A percentile compares a stretch with the other conserved stretches of the same genome.
Conservation (phyloP, 1,284 basidiomycete species). For the Tylopilus orsonianus region DNA sequence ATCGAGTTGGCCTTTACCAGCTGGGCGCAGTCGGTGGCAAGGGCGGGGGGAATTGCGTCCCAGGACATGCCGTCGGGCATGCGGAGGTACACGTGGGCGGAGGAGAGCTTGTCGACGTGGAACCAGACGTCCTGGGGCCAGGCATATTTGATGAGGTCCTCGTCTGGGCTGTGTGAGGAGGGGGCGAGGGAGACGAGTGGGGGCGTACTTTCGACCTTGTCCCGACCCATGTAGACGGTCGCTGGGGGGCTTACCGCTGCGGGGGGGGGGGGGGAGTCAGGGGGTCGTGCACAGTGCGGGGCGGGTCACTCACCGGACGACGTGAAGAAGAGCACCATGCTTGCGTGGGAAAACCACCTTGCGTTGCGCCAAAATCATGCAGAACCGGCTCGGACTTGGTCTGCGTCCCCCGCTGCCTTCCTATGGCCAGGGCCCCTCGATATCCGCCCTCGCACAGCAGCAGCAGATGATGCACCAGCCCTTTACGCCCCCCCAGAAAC, state of each 20-base stretch:
- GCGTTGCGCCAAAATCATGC: not conserved
- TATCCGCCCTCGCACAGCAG: constrained; percentile 82
- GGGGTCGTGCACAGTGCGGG: too few species aligned
- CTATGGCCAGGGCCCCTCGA: constrained; percentile 84
- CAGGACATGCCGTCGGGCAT: constrained; percentile 80
- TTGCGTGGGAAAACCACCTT: constrained; percentile 15
- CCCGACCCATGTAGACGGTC: constrained; percentile 90
- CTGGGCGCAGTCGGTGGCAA: constrained; percentile 88
- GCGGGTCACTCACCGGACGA: constrained; percentile 48
- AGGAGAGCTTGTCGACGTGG: constrained; percentile 89
- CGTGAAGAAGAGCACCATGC: constrained; percentile 72
- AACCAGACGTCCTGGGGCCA: constrained; percentile 83
- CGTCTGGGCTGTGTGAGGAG: constrained; percentile 56
- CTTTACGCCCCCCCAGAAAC: constrained; percentile 58
- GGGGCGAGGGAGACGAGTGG: constrained; percentile 10
- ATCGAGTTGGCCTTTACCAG: constrained; percentile 98
- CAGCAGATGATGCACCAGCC: constrained; percentile 64
- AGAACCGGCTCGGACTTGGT: constrained; percentile 79
- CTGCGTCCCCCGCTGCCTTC: constrained; percentile 80
- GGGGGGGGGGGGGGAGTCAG: not conserved
- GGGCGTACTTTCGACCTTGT: constrained; percentile 91
- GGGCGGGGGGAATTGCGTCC: constrained; percentile 80
- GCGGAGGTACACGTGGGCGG: constrained; percentile 92
- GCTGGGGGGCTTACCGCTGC: constrained; percentile 63
- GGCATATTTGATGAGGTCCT: constrained; percentile 92